These are phyloP conservation scores for Paracamarosporium sp. DNA, from an alignment of 2,329 filamentous ascomycete species.

Conservation along the genomic window DNA sequence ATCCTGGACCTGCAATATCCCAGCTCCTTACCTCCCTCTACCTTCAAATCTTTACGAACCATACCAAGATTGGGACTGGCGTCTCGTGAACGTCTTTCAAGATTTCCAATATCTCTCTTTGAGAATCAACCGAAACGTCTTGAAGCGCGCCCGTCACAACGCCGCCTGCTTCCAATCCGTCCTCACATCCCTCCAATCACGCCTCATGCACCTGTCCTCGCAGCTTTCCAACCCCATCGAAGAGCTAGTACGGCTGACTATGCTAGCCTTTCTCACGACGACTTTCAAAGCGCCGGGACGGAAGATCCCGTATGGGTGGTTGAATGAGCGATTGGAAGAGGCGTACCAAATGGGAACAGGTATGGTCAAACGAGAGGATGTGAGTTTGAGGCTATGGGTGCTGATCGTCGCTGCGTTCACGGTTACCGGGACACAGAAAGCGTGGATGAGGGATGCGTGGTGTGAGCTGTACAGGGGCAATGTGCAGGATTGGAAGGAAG, in stretches of 20 bases:
- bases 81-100: slow-evolving; percentile 14
- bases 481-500: slow-evolving; percentile 4
- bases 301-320: slow-evolving; percentile 17
- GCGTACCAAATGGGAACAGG: neutral
- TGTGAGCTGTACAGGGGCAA: neutral
- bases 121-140: slow-evolving; percentile 12
- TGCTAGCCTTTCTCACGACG: slow-evolving; percentile 19
- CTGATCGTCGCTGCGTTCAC: slow-evolving; percentile 8
- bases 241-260: slow-evolving; percentile 11
- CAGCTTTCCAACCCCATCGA: neutral
- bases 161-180: slow-evolving; percentile 12
- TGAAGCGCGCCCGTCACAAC: slow-evolving; percentile 5
- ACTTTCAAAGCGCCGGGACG: slow-evolving; percentile 16
- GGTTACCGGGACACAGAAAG: neutral
- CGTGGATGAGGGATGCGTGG: slow-evolving; percentile 2
- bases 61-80: slow-evolving; percentile 5
- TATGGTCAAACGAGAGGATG: neutral
- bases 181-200: slow-evolving; percentile 19
- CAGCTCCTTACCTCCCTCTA: neutral
- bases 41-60: neutral
- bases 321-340: slow-evolving; percentile 1
- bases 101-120: slow-evolving; percentile 17
- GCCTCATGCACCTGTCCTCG: slow-evolving; percentile 14
- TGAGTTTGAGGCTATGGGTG: slow-evolving; percentile 8
- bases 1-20: slow-evolving; percentile 8